These are phyloP conservation scores for Plasmodium falciparum DNA, from an alignment of 169 alveolate genomes.

Conservation along the genomic window DNA sequence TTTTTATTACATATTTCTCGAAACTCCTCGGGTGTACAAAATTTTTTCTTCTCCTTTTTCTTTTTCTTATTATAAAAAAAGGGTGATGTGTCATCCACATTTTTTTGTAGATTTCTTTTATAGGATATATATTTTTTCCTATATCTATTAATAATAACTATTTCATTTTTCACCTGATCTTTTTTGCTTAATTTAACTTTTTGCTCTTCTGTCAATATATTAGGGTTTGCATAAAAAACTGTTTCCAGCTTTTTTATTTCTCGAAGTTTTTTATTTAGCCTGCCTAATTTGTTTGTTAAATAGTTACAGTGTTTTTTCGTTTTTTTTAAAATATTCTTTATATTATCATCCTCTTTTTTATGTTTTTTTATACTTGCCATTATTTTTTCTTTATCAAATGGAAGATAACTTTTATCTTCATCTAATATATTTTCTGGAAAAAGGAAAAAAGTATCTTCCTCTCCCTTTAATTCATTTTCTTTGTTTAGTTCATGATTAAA, in stretches of 20 bases:
- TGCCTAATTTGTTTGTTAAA: constrained; percentile 65
- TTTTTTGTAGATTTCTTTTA: constrained; percentile 58
- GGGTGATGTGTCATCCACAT: constrained; percentile 63
- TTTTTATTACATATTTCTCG: constrained; percentile 31
- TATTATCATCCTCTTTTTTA: constrained; percentile 9
- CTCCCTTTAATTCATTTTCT: background rate
- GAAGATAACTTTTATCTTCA: background rate
- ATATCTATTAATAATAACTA: constrained; percentile 64
- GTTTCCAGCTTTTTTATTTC: constrained; percentile 76
- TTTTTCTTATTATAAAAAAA: constrained; percentile 65
- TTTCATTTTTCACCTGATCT: constrained; percentile 67
- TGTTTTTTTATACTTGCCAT: constrained; percentile 3
- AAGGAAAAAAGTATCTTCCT: no score
- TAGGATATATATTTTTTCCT: constrained; percentile 58
- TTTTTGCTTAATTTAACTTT: constrained; percentile 70
- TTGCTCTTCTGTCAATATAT: constrained; percentile 64
- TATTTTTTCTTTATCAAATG: background rate
- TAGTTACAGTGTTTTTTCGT: constrained; percentile 61
- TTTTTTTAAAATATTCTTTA: constrained; percentile 27
- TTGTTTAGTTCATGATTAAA: background rate
- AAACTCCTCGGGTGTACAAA: constrained; percentile 65
- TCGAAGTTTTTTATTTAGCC: constrained; percentile 67
- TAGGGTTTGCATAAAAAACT: constrained; percentile 53
- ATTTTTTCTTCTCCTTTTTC: constrained; percentile 27
- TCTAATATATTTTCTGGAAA: no score